Evolutionary conservation across 371 early-diverging fungal genomes (phyloP), one percentile per base, ranked within the genome.

Genomic region (Aphelidium insulamus): DNA sequence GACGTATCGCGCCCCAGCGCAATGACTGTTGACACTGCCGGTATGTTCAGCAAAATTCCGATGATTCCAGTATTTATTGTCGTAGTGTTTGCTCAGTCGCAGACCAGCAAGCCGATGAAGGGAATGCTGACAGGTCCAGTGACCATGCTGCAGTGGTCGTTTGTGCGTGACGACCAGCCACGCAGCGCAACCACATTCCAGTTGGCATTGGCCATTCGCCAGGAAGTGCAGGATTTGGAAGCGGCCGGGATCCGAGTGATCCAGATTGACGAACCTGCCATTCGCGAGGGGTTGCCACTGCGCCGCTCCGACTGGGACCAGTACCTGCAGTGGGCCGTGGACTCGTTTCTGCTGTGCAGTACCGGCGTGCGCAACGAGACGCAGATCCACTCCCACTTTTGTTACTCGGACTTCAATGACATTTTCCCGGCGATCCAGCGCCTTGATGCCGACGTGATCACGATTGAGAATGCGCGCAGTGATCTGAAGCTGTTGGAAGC

Each of bases 341-440:
- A 72, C 30, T 67, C 81, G 41, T 94, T 94, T 78, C 69, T 76
- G 49, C 65, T 94, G 36, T 64, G 87, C 38, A 78, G 82, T 36
- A 60, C 77, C 35, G 83, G 80, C 43, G 92, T 94, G 33, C 48
- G 55, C 20, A 69, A 84, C 48, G 65, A 65, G 20, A 88, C 90
- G 37, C 86, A 92, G 62, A 85, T 92, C 57, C 94, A 92, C 70
- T 73, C 87, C 38, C 85, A 85, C 56, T 79, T 80, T 65, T 92
- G 92, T 68, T 92, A 91, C 77, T 77, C 78, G 52, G 92, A 91
- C 59, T 92, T 92, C 59, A 82, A 91, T 54, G 91, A 87, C 59
- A 92, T 92, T 57, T 80, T 92, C 59, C 66, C 66, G 34, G 72
- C 88, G 26, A 90, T 92, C 57, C 57, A 69, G 41, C 68, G 66